These are phyloP conservation scores for Entophlyctis luteolus DNA, from an alignment of 192 early-diverging fungal species.

Conservation along the genomic window DNA sequence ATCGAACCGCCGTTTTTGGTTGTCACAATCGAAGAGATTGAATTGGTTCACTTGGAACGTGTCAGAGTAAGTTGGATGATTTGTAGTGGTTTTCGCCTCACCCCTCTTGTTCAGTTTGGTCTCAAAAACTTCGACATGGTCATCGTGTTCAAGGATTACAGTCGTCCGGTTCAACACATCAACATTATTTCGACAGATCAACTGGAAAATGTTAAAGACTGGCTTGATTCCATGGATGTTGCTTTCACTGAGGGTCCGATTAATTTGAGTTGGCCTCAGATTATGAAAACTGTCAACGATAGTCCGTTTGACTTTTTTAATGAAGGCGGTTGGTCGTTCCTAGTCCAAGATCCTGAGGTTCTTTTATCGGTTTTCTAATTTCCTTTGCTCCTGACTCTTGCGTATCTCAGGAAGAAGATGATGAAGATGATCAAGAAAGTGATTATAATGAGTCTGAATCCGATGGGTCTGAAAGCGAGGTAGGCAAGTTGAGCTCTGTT, in stretches of 20 bases:
- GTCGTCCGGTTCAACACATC: constrained; percentile 83
- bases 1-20: constrained; percentile 90
- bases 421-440: constrained; percentile 36
- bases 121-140: constrained; percentile 99
- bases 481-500: background rate
- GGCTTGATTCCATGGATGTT: constrained; percentile 88
- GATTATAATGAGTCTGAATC: constrained; percentile 39
- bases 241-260: constrained; percentile 89
- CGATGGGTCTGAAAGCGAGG: constrained; percentile 20
- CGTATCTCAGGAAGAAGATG: constrained; percentile 35
- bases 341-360: constrained; percentile 59
- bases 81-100: background rate
- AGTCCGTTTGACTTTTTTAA: constrained; percentile 90
- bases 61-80: constrained; percentile 54
- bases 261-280: constrained; percentile 90
- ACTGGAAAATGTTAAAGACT: constrained; percentile 92
- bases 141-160: constrained; percentile 93
- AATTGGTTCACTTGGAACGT: constrained; percentile 93
- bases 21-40: constrained; percentile 85
- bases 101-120: constrained; percentile 66
- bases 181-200: constrained; percentile 90
- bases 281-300: constrained; percentile 97
- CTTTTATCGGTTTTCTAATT: background rate
- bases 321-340: constrained; percentile 87
- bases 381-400: background rate